Evolutionary conservation across 2,329 filamentous ascomycete genomes (phyloP).

Genomic region (Pseudogymnoascus sp.): DNA sequence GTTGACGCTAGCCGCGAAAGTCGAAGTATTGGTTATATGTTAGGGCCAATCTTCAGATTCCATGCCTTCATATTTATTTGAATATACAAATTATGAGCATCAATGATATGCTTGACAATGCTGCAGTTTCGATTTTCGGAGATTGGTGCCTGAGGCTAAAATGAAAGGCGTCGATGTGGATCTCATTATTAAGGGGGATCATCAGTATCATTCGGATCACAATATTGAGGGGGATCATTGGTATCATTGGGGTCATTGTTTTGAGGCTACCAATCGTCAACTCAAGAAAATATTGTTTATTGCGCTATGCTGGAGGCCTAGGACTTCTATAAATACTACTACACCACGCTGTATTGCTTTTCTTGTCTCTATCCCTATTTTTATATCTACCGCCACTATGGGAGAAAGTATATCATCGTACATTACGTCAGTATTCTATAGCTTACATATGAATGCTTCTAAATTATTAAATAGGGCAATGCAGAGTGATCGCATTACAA

Average conservation of each 20-base stretch:
- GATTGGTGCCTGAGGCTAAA: not conserved
- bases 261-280: not conserved
- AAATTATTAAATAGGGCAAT: slow-evolving; percentile 6
- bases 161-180: not conserved
- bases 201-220: not conserved
- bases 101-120: not conserved
- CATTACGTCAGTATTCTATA: not conserved
- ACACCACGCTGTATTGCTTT: not conserved
- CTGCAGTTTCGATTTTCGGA: not conserved
- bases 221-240: too few species aligned
- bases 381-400: not conserved
- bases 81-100: not conserved
- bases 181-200: not conserved
- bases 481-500: slow-evolving; percentile 10
- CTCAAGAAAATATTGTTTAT: not conserved
- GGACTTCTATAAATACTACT: not conserved
- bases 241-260: not conserved
- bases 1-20: not conserved
- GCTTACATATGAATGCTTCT: not conserved
- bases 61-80: not conserved
- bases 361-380: not conserved
- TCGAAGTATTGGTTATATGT: not conserved
- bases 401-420: not conserved
- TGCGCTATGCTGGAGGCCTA: not conserved
- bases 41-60: not conserved